Evolutionary conservation across 306 rosid species (phyloP).

Genomic region (Cyclanthera cordifolia): DNA sequence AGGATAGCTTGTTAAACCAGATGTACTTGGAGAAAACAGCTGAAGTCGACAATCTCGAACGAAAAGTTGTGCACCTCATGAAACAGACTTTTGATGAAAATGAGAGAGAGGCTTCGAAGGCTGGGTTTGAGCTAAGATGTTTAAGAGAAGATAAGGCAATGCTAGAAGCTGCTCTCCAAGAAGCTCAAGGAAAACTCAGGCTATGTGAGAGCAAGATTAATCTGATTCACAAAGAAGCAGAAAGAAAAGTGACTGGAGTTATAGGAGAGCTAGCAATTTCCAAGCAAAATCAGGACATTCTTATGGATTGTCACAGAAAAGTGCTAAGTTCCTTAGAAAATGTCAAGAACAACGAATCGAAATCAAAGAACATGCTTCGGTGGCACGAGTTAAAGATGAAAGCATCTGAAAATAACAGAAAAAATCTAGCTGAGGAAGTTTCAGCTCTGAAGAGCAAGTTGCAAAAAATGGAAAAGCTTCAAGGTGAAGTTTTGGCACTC

Average conservation of each 20-base stretch:
- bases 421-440: slow-evolving; percentile 34
- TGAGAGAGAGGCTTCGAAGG: slow-evolving; percentile 33
- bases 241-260: slow-evolving; percentile 31
- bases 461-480: slow-evolving; percentile 27
- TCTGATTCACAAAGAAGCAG: slow-evolving; percentile 26
- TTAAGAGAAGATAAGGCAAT: slow-evolving; percentile 27
- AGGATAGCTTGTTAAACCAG: slow-evolving; percentile 33
- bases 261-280: slow-evolving; percentile 29
- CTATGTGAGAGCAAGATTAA: slow-evolving; percentile 26
- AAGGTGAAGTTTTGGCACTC: slow-evolving; percentile 31
- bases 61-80: slow-evolving; percentile 31
- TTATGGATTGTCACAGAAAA: slow-evolving; percentile 31
- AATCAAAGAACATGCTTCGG: slow-evolving; percentile 22
- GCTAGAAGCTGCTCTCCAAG: slow-evolving; percentile 36
- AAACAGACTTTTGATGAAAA: slow-evolving; percentile 34
- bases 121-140: slow-evolving; percentile 30
- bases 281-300: slow-evolving; percentile 27
- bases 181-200: slow-evolving; percentile 29
- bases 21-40: slow-evolving; percentile 34
- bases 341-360: slow-evolving; percentile 32
- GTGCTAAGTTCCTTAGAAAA: slow-evolving; percentile 34
- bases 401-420: slow-evolving; percentile 33
- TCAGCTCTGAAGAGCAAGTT: slow-evolving; percentile 25
- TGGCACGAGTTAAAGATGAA: slow-evolving; percentile 36
- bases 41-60: slow-evolving; percentile 39